Evolutionary conservation across 306 rosid genomes (phyloP), one percentile per base, ranked within the genome.

Genomic region (Carpinus fangiana): DNA sequence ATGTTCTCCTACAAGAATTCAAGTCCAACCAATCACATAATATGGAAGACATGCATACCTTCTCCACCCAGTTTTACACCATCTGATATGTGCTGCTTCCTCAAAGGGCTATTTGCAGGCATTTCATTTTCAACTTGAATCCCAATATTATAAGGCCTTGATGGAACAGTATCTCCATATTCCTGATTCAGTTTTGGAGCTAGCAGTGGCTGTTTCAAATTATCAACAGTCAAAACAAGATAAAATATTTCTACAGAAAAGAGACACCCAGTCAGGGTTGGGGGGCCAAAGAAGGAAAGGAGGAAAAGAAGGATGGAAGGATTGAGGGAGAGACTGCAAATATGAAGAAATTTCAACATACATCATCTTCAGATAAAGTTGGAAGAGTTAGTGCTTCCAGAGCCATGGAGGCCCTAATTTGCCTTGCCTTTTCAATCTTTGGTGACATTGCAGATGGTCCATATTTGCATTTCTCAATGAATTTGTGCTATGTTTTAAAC

Each of bases 121-220:
- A 72, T 69, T 79, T 87, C 89, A 57, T 84, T 86, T 52, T 79
- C 88, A 55, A 71, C 90, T 59, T 78, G 89, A 76, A 72, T 68
- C 46, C 86, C 88, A 7, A 82, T 70, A 82, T 89, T 80, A 38
- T 80, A 89, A 74, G 85, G 93, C 78, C 84, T 84, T 51, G 97
- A 86, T 57, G 98, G 98, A 80, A 95, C 92, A 46, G 99, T 93
- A 73, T 85, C 97, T 79, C 98, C 96, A 82, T 93, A 95, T 47
- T 85, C 93, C 17, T 95, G 90, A 81, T 90, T 90, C 77, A 86
- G 83, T 48, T 87, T 82, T 78, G 77, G 82, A 80, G 79, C 80
- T 71, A 28, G 83, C 72, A 79, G 65, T 48, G 90, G 51, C 92
- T 91, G 90, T 79, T 86, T 79, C 81, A 91, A 51, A 81, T 73